phyloP scores from a whole-genome alignment of 2,329 filamentous ascomycete species.

The Colletotrichum echinochloae region DNA sequence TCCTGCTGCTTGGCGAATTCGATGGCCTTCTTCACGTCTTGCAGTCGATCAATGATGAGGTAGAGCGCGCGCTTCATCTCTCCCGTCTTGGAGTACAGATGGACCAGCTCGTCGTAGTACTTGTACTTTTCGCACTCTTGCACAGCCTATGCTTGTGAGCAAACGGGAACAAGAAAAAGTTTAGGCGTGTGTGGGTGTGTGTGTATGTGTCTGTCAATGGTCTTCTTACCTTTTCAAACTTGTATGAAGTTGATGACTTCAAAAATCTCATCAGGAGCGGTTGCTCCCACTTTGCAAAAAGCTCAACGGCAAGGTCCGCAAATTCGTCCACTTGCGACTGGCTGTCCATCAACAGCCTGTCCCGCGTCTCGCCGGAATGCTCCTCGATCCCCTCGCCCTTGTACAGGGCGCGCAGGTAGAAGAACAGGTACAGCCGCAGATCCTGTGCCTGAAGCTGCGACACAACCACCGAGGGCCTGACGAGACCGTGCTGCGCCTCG shows the following conservation, averaged over 20 bases:
- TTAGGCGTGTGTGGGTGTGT: no score
- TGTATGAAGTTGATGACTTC: conserved; percentile 85
- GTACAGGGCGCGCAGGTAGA: conserved; percentile 92
- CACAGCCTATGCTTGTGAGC: conserved; percentile 62
- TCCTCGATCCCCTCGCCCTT: conserved; percentile 74
- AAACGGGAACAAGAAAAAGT: not conserved
- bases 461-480: conserved; percentile 82
- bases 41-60: conserved; percentile 93
- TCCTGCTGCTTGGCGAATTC: conserved; percentile 94
- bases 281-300: conserved; percentile 89
- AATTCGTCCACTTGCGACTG: conserved; percentile 84
- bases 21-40: conserved; percentile 92
- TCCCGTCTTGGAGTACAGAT: conserved; percentile 93
- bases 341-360: conserved; percentile 69
- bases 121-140: conserved; percentile 83
- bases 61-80: conserved; percentile 92
- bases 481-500: conserved; percentile 89
- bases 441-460: conserved; percentile 77
- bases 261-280: conserved; percentile 87
- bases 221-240: conserved; percentile 78
- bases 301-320: conserved; percentile 84
- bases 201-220: no score
- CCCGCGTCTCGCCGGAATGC: conserved; percentile 64
- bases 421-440: conserved; percentile 83
- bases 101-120: conserved; percentile 94